These are phyloP conservation scores for Botrytis cinerea DNA, from an alignment of 2,329 filamentous ascomycete species.

Conservation along the genomic window DNA sequence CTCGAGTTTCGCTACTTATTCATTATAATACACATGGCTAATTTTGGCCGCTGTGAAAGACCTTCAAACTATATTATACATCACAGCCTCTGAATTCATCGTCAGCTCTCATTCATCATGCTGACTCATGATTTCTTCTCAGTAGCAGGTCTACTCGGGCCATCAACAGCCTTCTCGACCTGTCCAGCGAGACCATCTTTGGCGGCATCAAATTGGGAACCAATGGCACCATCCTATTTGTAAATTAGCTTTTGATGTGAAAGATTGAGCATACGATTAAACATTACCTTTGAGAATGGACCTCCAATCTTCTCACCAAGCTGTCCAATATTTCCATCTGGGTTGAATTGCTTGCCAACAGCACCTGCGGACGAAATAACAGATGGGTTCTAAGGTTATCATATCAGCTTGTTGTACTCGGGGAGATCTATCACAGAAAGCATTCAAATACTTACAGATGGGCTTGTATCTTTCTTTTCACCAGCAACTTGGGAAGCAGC, in stretches of 20 bases:
- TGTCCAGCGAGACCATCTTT: conserved; percentile 18
- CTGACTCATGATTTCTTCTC: not conserved
- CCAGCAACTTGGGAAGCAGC: conserved; percentile 1
- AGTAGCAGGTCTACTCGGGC: conserved; percentile 16
- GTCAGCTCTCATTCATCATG: not conserved
- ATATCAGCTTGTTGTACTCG: not conserved
- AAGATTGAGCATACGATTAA: rapidly evolving
- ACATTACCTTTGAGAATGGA: conserved; percentile 11
- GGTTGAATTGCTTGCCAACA: conserved; percentile 13
- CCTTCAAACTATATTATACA: not conserved
- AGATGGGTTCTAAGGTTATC: not conserved
- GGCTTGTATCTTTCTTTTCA: conserved; percentile 6
- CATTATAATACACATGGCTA: not conserved
- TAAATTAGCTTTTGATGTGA: not conserved
- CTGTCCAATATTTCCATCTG: conserved; percentile 12
- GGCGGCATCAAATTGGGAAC: conserved; percentile 11
- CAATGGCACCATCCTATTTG: not conserved
- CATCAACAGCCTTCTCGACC: conserved; percentile 16
- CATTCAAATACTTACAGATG: not conserved
- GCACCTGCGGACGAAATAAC: conserved; percentile 4
- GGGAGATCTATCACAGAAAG: no score
- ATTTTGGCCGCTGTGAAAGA: not conserved
- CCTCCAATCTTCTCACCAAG: conserved; percentile 14
- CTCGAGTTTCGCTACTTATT: not conserved
- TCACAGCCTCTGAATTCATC: not conserved